Evolutionary conservation across 768 basidiomycete genomes (phyloP).

Genomic region (Kwoniella botswanensis): DNA sequence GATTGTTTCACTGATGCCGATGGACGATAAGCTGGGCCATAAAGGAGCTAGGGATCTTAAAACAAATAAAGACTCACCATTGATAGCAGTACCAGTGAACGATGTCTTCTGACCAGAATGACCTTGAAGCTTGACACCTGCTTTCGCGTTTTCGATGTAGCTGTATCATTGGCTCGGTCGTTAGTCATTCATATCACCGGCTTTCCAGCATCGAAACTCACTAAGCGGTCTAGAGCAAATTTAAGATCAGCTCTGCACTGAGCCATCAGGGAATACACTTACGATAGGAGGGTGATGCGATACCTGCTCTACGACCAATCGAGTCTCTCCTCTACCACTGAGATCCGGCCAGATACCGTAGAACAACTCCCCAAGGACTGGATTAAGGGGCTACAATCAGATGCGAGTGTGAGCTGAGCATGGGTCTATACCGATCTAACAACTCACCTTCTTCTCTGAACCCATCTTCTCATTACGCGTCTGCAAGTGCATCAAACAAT

Average conservation of each 20-base stretch:
- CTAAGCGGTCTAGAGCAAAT: conserved; percentile 54
- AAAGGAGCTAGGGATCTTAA: neutral
- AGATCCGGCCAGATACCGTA: conserved; percentile 84
- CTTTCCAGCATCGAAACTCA: conserved; percentile 20
- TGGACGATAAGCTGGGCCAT: neutral
- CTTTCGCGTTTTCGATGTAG: conserved; percentile 77
- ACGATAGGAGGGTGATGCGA: conserved; percentile 76
- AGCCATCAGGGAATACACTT: conserved; percentile 16
- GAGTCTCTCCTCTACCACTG: conserved; percentile 75
- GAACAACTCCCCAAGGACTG: conserved; percentile 85
- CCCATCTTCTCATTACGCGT: conserved; percentile 94
- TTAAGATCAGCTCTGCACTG: conserved; percentile 12
- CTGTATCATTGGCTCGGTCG: conserved; percentile 61
- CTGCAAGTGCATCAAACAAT: conserved; percentile 53
- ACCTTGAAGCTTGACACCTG: conserved; percentile 77
- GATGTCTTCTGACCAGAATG: conserved; percentile 95
- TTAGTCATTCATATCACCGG: neutral
- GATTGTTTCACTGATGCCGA: conserved; percentile 81
- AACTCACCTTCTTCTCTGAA: conserved; percentile 88
- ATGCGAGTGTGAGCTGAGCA: neutral
- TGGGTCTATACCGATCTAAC: too few species aligned
- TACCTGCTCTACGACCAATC: conserved; percentile 88
- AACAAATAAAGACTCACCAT: conserved; percentile 47
- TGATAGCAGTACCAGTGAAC: conserved; percentile 71
- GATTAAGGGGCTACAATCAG: conserved; percentile 79